These are phyloP conservation scores for Perilla frutescens DNA, from an alignment of 257 asterid species.

Conservation along the genomic window DNA sequence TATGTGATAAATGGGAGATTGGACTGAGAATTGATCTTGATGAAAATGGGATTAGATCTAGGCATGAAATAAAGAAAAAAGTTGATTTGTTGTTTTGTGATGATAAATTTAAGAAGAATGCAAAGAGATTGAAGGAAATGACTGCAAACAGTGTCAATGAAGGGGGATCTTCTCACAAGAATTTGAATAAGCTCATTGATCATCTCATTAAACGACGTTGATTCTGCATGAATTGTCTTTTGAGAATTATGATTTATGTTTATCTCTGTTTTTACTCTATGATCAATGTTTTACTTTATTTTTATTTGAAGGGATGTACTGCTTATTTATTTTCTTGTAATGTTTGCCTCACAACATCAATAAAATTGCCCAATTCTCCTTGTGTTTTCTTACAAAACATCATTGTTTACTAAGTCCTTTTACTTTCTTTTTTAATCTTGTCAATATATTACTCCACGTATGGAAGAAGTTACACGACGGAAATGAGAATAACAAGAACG, in stretches of 20 bases:
- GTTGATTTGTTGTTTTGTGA: constrained; percentile 31
- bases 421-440: too few species aligned
- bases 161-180: constrained; percentile 48
- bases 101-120: constrained; percentile 41
- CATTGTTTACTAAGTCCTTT: too few species aligned
- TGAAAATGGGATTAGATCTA: constrained; percentile 44
- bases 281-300: too few species aligned
- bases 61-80: constrained; percentile 47
- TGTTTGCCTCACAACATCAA: too few species aligned
- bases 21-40: constrained; percentile 43
- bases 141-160: constrained; percentile 33
- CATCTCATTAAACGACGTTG: constrained; percentile 11
- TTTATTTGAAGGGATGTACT: too few species aligned
- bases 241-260: neutral
- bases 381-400: too few species aligned
- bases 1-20: constrained; percentile 49
- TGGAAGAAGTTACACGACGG: too few species aligned
- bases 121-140: constrained; percentile 41
- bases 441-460: too few species aligned
- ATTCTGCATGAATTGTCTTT: neutral
- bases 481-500: too few species aligned
- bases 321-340: too few species aligned
- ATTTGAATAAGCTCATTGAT: constrained; percentile 39
- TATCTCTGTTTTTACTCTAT: neutral
- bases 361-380: too few species aligned